phyloP scores from a whole-genome alignment of 208 protist species.

The Spironucleus salmonicida region DNA sequence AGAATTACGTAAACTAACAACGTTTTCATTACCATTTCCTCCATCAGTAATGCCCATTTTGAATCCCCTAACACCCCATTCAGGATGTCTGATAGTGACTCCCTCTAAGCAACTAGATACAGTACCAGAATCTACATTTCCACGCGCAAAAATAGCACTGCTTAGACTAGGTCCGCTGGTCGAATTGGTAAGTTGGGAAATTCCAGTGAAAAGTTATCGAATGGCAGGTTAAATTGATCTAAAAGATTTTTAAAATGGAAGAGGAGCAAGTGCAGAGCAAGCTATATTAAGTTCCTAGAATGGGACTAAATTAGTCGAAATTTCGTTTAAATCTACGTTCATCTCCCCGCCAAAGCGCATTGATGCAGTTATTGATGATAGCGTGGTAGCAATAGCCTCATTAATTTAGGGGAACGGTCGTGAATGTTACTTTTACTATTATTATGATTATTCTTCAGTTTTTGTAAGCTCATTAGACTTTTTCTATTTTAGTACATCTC shows the following conservation, averaged over 20 bases:
- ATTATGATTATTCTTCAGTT: not conserved
- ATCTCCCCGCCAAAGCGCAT: slow-evolving; percentile 23
- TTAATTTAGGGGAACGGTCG: slow-evolving; percentile 10
- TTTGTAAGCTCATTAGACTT: too few species aligned
- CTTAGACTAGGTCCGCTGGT: not conserved
- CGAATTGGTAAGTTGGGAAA: not conserved
- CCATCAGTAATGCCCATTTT: not conserved
- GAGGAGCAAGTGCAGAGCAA: not conserved
- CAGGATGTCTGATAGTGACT: not conserved
- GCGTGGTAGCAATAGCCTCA: not conserved
- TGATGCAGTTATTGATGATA: not conserved
- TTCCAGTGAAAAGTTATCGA: not conserved
- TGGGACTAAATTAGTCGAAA: slow-evolving; percentile 6
- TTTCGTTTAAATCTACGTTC: slow-evolving; percentile 19
- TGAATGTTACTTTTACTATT: not conserved
- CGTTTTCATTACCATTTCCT: not conserved
- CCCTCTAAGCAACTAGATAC: not conserved
- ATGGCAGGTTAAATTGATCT: not conserved
- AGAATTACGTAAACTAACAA: not conserved
- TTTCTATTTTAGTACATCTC: too few species aligned
- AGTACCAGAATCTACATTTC: not conserved
- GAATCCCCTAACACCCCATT: not conserved
- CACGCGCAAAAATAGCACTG: not conserved
- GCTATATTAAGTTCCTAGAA: slow-evolving; percentile 18
- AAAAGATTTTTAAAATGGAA: not conserved